A percentile compares a stretch with the other conserved stretches of the same genome.
Evolutionary conservation across 768 basidiomycete species (phyloP).

Genomic region (Xerocomellus dryophilus): DNA sequence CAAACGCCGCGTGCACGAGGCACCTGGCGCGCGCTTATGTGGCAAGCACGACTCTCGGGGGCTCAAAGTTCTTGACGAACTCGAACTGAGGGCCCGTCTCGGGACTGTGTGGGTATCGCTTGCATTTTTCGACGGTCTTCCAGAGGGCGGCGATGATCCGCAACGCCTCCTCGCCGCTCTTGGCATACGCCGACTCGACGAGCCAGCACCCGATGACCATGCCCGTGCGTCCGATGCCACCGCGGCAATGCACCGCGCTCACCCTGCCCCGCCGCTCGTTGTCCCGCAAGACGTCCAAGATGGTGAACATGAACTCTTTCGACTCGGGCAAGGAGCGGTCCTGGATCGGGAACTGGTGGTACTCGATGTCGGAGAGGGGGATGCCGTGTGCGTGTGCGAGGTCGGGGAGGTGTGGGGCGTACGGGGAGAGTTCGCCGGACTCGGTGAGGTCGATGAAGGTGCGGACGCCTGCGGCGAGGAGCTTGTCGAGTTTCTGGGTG

Average conservation of each 20-base stretch:
- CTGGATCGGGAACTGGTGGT: conserved; percentile 76
- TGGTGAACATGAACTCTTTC: conserved; percentile 52
- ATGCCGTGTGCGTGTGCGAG: conserved; percentile 58
- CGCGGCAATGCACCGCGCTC: conserved; percentile 75
- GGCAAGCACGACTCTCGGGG: too few species aligned
- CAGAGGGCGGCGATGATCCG: conserved; percentile 64
- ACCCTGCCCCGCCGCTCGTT: conserved; percentile 58
- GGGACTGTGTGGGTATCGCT: conserved; percentile 69
- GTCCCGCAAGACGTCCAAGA: conserved; percentile 57
- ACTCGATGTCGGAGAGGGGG: conserved; percentile 54
- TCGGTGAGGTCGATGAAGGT: conserved; percentile 88
- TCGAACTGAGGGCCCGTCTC: conserved; percentile 80
- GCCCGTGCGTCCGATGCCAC: conserved; percentile 69
- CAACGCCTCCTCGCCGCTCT: conserved; percentile 63
- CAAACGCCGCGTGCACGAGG: too few species aligned
- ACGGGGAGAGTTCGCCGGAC: conserved; percentile 68
- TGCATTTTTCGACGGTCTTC: conserved; percentile 76
- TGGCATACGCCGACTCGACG: conserved; percentile 60
- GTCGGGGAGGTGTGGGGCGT: conserved; percentile 50
- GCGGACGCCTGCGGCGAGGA: conserved; percentile 68
- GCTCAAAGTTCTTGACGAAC: conserved; percentile 60
- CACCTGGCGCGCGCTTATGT: not conserved
- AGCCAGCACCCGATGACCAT: conserved; percentile 74
- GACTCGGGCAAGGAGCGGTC: conserved; percentile 68
- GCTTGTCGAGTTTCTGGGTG: conserved; percentile 68